These are phyloP conservation scores for Penicillium tannophilum DNA, from an alignment of 495 filamentous ascomycete species.

Conservation along the genomic window DNA sequence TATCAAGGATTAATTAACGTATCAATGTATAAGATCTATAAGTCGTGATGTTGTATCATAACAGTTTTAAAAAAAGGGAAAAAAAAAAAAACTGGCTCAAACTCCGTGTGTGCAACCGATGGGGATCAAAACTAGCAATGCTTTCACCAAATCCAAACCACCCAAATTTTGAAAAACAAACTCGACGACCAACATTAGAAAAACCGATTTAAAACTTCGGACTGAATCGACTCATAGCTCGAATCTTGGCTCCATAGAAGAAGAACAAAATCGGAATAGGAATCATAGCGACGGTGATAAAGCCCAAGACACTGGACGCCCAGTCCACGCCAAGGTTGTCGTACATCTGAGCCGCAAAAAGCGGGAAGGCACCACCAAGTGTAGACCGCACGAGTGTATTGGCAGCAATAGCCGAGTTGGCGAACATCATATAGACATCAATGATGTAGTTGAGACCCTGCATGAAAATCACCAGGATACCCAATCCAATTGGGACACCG, in stretches of 20 bases:
- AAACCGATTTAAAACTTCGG: constrained; percentile 39
- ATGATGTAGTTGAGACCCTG: constrained; percentile 65
- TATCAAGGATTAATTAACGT: not conserved
- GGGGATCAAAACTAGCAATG: not conserved
- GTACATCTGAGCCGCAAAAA: constrained; percentile 65
- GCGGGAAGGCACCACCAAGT: constrained; percentile 66
- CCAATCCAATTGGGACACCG: constrained; percentile 53
- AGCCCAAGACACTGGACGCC: constrained; percentile 66
- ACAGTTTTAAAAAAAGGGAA: not conserved
- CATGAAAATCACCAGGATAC: constrained; percentile 60
- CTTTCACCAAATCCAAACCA: no score
- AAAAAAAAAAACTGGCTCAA: not conserved
- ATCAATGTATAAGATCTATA: not conserved
- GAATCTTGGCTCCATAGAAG: constrained; percentile 65
- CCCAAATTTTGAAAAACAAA: no score
- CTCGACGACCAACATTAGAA: no score
- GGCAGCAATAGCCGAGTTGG: constrained; percentile 64
- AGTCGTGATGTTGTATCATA: not conserved
- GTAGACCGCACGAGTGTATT: constrained; percentile 67
- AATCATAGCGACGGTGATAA: constrained; percentile 63
- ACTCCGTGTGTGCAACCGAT: not conserved
- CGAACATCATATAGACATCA: constrained; percentile 61
- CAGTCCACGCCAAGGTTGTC: constrained; percentile 63
- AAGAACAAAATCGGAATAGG: constrained; percentile 74
- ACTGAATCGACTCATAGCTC: constrained; percentile 51